Conservation (phyloP, 495 filamentous ascomycete species). For the Cetradonia linearis region DNA sequence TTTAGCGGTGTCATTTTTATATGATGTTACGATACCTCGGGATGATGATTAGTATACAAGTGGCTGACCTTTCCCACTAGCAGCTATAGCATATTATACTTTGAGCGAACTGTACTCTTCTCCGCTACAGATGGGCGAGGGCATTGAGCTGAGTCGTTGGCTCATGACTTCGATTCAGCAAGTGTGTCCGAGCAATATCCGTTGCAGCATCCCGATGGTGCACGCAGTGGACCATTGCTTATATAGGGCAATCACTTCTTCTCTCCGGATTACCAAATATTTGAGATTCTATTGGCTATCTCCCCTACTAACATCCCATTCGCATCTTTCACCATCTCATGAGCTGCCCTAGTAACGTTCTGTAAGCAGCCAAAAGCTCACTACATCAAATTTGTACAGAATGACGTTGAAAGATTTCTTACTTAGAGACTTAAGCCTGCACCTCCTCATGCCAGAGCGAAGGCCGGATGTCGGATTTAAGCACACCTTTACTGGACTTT, state of each 20-base stretch:
- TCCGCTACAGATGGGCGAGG: background rate
- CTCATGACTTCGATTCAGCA: background rate
- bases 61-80: background rate
- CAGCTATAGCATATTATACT: background rate
- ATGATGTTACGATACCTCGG: constrained; percentile 15
- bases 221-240: background rate
- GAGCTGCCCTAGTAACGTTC: background rate
- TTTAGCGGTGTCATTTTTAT: constrained; percentile 7
- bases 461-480: background rate
- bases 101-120: background rate
- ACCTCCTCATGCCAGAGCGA: background rate
- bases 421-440: background rate
- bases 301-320: background rate
- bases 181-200: background rate
- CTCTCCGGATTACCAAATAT: too few relatives aligned
- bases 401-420: background rate
- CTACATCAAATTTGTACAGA: background rate
- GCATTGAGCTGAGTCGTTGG: background rate
- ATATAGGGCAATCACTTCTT: too few relatives aligned
- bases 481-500: background rate
- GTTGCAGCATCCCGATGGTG: background rate
- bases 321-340: background rate
- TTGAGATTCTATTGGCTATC: too few relatives aligned
- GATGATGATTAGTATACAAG: constrained; percentile 1
- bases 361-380: background rate